Percentiles rank a stretch among this genome's conserved stretches.
phyloP scores from a whole-genome alignment of 352 stramenopile species.

The Sclerospora graminicola region DNA sequence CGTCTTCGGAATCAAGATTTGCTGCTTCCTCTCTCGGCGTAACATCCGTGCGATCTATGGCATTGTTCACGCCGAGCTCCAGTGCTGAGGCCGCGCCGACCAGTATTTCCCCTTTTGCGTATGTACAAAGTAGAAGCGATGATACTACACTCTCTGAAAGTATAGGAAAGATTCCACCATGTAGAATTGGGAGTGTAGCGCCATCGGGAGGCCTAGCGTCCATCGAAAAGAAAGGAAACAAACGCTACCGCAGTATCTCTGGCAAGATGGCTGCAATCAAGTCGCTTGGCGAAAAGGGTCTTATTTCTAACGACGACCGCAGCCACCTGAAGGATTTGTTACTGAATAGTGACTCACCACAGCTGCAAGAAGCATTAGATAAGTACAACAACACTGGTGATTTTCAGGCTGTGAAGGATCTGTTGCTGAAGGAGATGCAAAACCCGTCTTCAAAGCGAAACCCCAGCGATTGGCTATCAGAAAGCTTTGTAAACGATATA shows the following conservation, averaged over 20 bases:
- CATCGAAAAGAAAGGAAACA: slow-evolving; percentile 51
- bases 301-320: slow-evolving; percentile 61
- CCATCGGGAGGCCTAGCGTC: slow-evolving; percentile 19
- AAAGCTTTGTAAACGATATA: slow-evolving; percentile 72
- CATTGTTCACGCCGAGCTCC: slow-evolving; percentile 14
- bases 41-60: slow-evolving; percentile 10
- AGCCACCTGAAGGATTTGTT: slow-evolving; percentile 67
- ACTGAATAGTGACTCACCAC: slow-evolving; percentile 67
- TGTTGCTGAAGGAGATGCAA: slow-evolving; percentile 51
- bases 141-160: slow-evolving; percentile 4
- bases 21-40: neutral
- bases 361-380: slow-evolving; percentile 65
- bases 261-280: slow-evolving; percentile 82
- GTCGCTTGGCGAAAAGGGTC: slow-evolving; percentile 53
- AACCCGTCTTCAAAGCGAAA: slow-evolving; percentile 61
- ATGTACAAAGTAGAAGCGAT: slow-evolving; percentile 7
- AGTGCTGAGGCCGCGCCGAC: slow-evolving; percentile 6
- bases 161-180: slow-evolving; percentile 12
- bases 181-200: slow-evolving; percentile 6
- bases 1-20: neutral
- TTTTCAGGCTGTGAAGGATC: slow-evolving; percentile 60
- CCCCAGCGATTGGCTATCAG: slow-evolving; percentile 59
- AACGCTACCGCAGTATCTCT: slow-evolving; percentile 67
- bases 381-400: slow-evolving; percentile 71
- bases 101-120: slow-evolving; percentile 18